Evolutionary conservation across 257 asterid genomes (phyloP), one percentile per base, ranked within the genome.

Genomic region (Plectranthus barbatus): DNA sequence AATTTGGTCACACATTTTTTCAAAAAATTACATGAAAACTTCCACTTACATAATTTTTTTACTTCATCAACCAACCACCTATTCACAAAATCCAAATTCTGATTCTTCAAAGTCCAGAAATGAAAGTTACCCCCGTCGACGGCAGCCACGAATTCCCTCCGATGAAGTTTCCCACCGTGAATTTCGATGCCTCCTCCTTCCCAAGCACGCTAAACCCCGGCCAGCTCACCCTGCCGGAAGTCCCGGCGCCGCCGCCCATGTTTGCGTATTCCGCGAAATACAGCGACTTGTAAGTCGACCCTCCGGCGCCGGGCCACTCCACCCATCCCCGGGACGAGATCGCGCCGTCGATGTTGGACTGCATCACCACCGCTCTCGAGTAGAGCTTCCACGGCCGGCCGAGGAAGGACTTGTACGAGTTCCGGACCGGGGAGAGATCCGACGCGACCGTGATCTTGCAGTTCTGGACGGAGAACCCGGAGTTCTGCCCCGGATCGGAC

Each of bases 101-200:
- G n/a, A n/a, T n/a, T n/a, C n/a, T n/a, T 15, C 66, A 11, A 36
- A 86, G 81, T 37, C 95, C 95, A 3, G 95, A 68, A 36, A 68
- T 40, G 64, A 74, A 86, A 53, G 76, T 55, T 21, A 83, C 88
- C 34, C 95, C 95, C 2, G 91, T 80, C 7, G 91, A 81, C 15
- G 95, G 95, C 64, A 86, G 51, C 95, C 95, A 86, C 5, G 80
- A 72, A n/a, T 70, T 70, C n/a, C 95, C 91, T 0, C 78, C 73
- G 44, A 86, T 83, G 24, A 86, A 84, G 49, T 66, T 76, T 0
- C 67, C 78, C 1, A 86, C 95, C 0, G 88, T 81, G 2, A 75
- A 86, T 17, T 72, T 77, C 15, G 37, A 29, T 0, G 95, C 95
- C 62, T 86, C 95, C 19, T 78, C 60, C 70, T 64, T 76, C 26